Evolutionary conservation across 345 rosid genomes (phyloP), one percentile per base, ranked within the genome.

Genomic region (Ailanthus altissimus): DNA sequence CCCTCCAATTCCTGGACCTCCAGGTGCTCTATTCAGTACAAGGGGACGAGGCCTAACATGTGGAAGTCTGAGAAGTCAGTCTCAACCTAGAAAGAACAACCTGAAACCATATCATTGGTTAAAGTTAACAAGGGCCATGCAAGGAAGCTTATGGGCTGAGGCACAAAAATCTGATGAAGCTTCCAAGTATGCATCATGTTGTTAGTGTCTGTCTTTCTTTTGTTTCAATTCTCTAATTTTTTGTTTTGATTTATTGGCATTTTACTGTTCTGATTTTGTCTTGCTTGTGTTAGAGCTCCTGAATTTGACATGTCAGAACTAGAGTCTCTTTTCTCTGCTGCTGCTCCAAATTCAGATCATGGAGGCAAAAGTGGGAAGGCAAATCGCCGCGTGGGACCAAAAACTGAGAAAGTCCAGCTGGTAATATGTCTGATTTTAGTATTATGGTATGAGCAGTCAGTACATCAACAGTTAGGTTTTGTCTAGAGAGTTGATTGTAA

Each of bases 61-160:
- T 70, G 45, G 72, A 61, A 85, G 73, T 79, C 66, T 81, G 77
- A 88, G 73, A 85, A 79, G 43, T 77, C 90, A 82, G 79, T 79
- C 80, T 78, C 97, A 89, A 81, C 70, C 87, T 51, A 88, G 75
- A 82, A 93, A 88, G 79, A 70, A 84, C 75, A 91, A 91, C 85
- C 81, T 93, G 83, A 91, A 91, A 75, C 97, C 96, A 10, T 93
- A 91, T 82, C 96, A 91, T 72, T 93, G 97, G 97, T 86, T 93
- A 70, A 93, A 93, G 87, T 85, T 93, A 81, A 93, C 96, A 1
- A 91, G 96, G 82, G 97, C 89, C n/a, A 77, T 87, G 83, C 92
- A 88, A 81, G 97, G 97, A 80, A 93, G 96, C 81, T 75, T 93
- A 74, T 93, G 97, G 97, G 96, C 92, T 74, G 97, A 93, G 77